Base-by-base conservation (phyloP, 2,329 filamentous ascomycete genomes). In the Colletotrichum echinochloae region DNA sequence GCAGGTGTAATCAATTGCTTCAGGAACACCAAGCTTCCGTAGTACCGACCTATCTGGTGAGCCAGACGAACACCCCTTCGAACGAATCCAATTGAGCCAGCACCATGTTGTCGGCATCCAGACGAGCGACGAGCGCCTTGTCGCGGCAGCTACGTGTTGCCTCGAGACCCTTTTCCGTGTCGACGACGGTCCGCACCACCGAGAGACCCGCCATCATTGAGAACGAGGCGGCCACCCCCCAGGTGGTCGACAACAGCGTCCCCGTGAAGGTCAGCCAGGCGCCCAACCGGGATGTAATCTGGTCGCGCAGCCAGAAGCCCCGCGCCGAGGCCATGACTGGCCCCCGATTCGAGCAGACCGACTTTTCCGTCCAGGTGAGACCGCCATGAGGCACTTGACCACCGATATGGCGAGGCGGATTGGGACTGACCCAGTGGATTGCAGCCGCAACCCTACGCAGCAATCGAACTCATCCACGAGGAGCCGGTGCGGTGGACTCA, bases 331-430 rank as follows among this genome's bases (percentile, higher is more conserved):
- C 94, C 63, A 99, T 99, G 95, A 90, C 90, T 51, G 96, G 96
- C 51, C 96, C 96, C 74, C 88, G 95, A 76, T 99, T 99, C 78
- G 96, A 99, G 87, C 95, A 98, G 89, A 98, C 94, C 41, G 94
- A 97, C 78, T 95, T 98, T 84, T 90, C 91, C 76, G 84, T 92
- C 75, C 96, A 99, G 93, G 95, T 98, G 86, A 75, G 89, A 65
- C n/a, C 26, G 41, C 60, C 46, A 68, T 48, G 57, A 64, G 52
- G 20, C 56, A 28, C 23, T 54, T 33, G 20, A 37, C 57, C 16
- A 18, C 49, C n/a, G 12, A 59, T 26, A 60, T 33, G 6, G 8
- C 28, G 14, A 33, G 39, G 26, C 28, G 30, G 51, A 12, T 37
- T 8, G 46, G 30, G 30, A 48, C 39, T 62, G 60, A 39, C 51